Evolutionary conservation across 2,329 filamentous ascomycete genomes (phyloP).

Genomic region (Fusarium brachygibbosum): DNA sequence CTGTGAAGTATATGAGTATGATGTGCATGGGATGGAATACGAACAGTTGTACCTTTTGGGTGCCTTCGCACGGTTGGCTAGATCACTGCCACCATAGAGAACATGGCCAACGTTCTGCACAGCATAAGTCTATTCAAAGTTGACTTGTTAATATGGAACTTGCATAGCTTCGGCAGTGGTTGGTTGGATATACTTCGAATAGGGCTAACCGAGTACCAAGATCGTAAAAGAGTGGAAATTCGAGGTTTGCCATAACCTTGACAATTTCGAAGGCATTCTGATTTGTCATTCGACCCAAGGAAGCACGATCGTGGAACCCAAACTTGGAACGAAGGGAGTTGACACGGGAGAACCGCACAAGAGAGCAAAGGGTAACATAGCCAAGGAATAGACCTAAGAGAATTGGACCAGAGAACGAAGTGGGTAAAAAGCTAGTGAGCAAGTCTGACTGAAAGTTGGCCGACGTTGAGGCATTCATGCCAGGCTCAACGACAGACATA

Average conservation of each 20-base stretch:
- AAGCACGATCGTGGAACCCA: conserved; percentile 53
- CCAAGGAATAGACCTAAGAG: conserved; percentile 44
- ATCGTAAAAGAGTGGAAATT: conserved; percentile 58
- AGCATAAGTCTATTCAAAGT: conserved; percentile 55
- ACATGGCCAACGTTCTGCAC: conserved; percentile 56
- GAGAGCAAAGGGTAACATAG: conserved; percentile 54
- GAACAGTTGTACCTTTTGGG: conserved; percentile 53
- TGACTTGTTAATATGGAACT: conserved; percentile 3
- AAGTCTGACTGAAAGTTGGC: conserved; percentile 2
- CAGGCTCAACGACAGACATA: conserved; percentile 6
- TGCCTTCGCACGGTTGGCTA: conserved; percentile 50
- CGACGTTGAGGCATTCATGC: conserved; percentile 24
- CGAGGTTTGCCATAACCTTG: conserved; percentile 50
- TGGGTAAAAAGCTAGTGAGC: neutral
- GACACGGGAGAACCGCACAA: conserved; percentile 55
- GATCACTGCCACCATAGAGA: conserved; percentile 54
- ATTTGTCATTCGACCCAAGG: conserved; percentile 58
- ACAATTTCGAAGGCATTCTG: conserved; percentile 62
- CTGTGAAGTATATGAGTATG: conserved; percentile 41
- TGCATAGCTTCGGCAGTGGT: neutral
- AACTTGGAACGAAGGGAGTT: conserved; percentile 49
- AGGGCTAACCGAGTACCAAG: conserved; percentile 57
- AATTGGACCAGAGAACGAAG: conserved; percentile 34
- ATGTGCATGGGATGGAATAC: neutral
- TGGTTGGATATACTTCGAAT: conserved; percentile 53